phyloP scores from a whole-genome alignment of 202 grass and related monocot species.

The Eragrostis tef region DNA sequence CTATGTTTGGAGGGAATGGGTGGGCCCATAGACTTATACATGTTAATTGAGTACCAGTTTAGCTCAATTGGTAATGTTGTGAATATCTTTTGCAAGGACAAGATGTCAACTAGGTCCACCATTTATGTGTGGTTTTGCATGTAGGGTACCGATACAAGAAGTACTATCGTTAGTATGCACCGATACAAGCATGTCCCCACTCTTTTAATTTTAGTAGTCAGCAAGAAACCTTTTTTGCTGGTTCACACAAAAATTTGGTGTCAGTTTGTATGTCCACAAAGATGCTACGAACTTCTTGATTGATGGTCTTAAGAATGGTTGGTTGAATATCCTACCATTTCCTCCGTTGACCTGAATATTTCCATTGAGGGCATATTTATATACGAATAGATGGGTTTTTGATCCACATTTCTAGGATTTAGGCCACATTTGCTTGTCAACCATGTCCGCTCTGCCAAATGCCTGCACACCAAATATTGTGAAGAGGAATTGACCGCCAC shows the following conservation, averaged over 20 bases:
- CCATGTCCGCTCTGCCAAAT: too few relatives aligned
- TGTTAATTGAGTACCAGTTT: slow-evolving; percentile 10
- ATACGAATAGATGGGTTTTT: background rate
- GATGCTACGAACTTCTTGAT: background rate
- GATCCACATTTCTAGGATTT: background rate
- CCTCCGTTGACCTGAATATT: slow-evolving; percentile 4
- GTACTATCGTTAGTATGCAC: background rate
- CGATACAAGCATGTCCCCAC: background rate
- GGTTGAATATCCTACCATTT: background rate
- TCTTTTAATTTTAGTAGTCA: background rate
- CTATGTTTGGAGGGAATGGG: slow-evolving; percentile 8
- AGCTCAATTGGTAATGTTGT: background rate
- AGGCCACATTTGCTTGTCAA: too few relatives aligned
- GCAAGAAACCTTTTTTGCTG: slow-evolving; percentile 7
- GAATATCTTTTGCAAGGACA: slow-evolving; percentile 22
- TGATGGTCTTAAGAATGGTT: background rate
- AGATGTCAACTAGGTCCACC: background rate
- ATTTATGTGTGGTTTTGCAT: slow-evolving; percentile 34
- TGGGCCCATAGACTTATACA: slow-evolving; percentile 1
- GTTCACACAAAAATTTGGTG: background rate
- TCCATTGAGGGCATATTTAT: background rate
- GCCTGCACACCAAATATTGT: too few relatives aligned
- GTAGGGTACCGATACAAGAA: background rate
- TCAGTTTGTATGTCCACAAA: background rate
- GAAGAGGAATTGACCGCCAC: too few relatives aligned